Evolutionary conservation across 345 rosid genomes (phyloP).

Genomic region (Gynandropsis gynandra): DNA sequence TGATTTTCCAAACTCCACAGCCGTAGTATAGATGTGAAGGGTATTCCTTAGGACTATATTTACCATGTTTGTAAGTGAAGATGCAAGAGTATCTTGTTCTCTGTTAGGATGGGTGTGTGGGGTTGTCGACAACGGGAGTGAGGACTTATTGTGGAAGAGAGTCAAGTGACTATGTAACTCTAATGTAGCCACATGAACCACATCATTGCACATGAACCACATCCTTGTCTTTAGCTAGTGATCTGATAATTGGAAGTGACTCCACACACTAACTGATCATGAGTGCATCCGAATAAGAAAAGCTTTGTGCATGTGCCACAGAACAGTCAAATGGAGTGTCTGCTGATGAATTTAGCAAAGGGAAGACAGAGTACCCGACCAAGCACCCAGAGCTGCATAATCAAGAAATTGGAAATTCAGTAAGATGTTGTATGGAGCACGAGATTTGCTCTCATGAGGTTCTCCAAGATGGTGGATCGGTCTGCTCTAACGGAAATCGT

Average conservation of each 20-base stretch:
- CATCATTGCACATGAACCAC: too few species aligned
- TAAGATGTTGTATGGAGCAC: conserved; percentile 38
- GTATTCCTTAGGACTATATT: neutral
- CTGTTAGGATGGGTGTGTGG: too few species aligned
- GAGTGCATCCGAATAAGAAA: conserved; percentile 15
- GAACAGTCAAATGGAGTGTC: conserved; percentile 34
- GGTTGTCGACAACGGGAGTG: too few species aligned
- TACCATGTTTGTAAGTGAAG: neutral
- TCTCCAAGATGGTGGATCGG: conserved; percentile 49
- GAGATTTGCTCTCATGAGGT: conserved; percentile 91
- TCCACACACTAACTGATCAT: neutral
- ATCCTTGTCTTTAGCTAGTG: too few species aligned
- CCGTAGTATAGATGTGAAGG: neutral
- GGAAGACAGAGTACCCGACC: conserved; percentile 31
- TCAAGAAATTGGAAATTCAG: conserved; percentile 34
- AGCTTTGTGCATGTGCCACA: conserved; percentile 30
- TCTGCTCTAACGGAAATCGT: conserved; percentile 23
- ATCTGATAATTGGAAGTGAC: too few species aligned
- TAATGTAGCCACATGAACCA: too few species aligned
- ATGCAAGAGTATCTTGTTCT: neutral
- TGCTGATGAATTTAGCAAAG: conserved; percentile 27
- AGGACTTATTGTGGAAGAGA: too few species aligned
- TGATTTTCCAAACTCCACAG: too few species aligned
- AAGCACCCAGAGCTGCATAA: conserved; percentile 29
- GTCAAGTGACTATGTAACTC: too few species aligned